Evolutionary conservation across 768 basidiomycete species (phyloP).

Genomic region (Pisolithus marmoratus): DNA sequence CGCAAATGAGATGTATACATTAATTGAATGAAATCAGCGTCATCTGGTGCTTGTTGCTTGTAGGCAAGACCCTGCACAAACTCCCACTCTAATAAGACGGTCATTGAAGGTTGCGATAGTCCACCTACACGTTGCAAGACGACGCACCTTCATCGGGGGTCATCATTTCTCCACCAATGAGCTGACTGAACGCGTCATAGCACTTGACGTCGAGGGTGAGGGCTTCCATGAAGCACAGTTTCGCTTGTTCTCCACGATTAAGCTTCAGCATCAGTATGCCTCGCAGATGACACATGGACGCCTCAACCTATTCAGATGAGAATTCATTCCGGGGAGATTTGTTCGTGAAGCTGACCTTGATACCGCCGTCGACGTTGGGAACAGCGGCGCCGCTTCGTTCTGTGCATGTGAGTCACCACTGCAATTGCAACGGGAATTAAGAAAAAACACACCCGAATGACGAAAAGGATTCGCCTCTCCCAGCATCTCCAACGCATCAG

Average conservation of each 20-base stretch:
- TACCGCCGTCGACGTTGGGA: conserved; percentile 84
- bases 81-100: conserved; percentile 76
- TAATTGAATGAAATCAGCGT: conserved; percentile 86
- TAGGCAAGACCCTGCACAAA: conserved; percentile 86
- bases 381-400: conserved; percentile 65
- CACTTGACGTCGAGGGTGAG: conserved; percentile 93
- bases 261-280: conserved; percentile 93
- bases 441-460: conserved; percentile 46
- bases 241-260: conserved; percentile 85
- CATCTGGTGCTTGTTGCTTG: conserved; percentile 75
- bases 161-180: conserved; percentile 94
- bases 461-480: conserved; percentile 90
- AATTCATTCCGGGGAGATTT: neutral
- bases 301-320: conserved; percentile 67
- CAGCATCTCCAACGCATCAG: conserved; percentile 86
- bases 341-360: conserved; percentile 59
- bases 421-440: neutral
- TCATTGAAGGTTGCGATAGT: conserved; percentile 4
- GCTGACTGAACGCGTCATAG: conserved; percentile 89
- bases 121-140: neutral
- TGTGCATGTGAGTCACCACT: conserved; percentile 18
- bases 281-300: conserved; percentile 93
- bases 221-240: conserved; percentile 94
- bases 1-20: conserved; percentile 90
- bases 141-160: conserved; percentile 83